Conservation (phyloP, 129 eudicot genomes). For the Centella asiatica region DNA sequence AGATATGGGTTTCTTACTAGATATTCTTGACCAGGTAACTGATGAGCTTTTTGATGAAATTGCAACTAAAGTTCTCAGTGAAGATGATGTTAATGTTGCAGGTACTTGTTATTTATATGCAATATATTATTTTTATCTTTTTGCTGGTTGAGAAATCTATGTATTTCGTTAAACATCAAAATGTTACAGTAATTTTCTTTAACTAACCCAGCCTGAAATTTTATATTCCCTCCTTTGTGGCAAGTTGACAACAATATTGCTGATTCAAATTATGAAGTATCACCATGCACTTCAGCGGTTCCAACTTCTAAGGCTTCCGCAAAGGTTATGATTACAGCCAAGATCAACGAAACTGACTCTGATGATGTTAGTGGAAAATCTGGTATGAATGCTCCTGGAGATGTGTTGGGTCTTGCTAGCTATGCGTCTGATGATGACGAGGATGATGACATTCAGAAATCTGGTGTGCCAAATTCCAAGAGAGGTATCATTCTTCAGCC, state of each 20-base stretch:
- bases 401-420: constrained; percentile 75
- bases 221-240: constrained; percentile 8
- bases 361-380: constrained; percentile 51
- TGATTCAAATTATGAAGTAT: constrained; percentile 20
- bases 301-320: constrained; percentile 55
- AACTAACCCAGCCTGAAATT: not conserved
- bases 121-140: not conserved
- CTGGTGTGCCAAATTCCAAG: constrained; percentile 24
- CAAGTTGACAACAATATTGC: constrained; percentile 30
- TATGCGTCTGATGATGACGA: constrained; percentile 95
- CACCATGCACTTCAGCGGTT: constrained; percentile 34
- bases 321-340: constrained; percentile 53
- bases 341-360: constrained; percentile 28
- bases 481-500: constrained; percentile 21
- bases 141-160: not conserved
- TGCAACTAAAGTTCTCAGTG: constrained; percentile 80
- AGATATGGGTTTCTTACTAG: constrained; percentile 11
- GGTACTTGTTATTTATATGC: constrained; percentile 27
- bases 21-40: constrained; percentile 66
- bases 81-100: constrained; percentile 50
- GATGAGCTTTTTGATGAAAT: constrained; percentile 94
- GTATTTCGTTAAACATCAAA: not conserved
- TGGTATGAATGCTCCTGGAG: constrained; percentile 54
- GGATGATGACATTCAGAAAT: constrained; percentile 38
- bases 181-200: not conserved